phyloP scores from a whole-genome alignment of 345 rosid species.

The Lepidium didymum region DNA sequence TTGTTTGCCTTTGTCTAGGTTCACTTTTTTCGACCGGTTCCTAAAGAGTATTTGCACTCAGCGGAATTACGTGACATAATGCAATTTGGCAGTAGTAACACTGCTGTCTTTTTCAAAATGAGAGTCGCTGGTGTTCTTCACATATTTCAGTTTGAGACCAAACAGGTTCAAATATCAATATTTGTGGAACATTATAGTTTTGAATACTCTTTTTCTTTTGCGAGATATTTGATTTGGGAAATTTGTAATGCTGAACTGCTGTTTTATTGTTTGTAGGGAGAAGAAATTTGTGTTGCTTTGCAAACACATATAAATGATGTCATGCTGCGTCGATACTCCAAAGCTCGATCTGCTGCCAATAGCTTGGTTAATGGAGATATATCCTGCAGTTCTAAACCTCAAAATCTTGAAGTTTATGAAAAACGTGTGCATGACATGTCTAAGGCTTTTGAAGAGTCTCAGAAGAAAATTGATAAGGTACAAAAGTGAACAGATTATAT shows the following conservation, averaged over 20 bases:
- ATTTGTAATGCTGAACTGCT: not conserved
- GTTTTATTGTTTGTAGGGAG: slow-evolving; percentile 54
- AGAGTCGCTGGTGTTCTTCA: slow-evolving; percentile 99
- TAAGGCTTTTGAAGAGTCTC: slow-evolving; percentile 66
- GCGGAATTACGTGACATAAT: slow-evolving; percentile 95
- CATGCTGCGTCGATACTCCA: slow-evolving; percentile 96
- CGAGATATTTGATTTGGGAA: not conserved
- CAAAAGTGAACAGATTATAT: not conserved
- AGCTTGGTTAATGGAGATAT: slow-evolving; percentile 66
- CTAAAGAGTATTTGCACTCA: slow-evolving; percentile 92
- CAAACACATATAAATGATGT: slow-evolving; percentile 99
- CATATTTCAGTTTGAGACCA: slow-evolving; percentile 94
- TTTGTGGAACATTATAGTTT: not conserved
- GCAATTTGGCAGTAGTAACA: slow-evolving; percentile 98
- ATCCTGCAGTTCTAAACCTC: slow-evolving; percentile 51
- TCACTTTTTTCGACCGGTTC: slow-evolving; percentile 96
- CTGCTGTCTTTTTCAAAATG: slow-evolving; percentile 98
- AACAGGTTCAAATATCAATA: slow-evolving; percentile 56
- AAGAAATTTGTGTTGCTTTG: slow-evolving; percentile 96
- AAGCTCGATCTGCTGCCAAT: slow-evolving; percentile 63
- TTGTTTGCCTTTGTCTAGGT: slow-evolving; percentile 41
- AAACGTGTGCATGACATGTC: slow-evolving; percentile 78
- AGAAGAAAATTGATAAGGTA: slow-evolving; percentile 61
- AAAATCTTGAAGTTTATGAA: slow-evolving; percentile 55
- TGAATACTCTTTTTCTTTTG: not conserved